phyloP scores from a whole-genome alignment of 345 rosid species.

The Cardiospermum halicacabum region DNA sequence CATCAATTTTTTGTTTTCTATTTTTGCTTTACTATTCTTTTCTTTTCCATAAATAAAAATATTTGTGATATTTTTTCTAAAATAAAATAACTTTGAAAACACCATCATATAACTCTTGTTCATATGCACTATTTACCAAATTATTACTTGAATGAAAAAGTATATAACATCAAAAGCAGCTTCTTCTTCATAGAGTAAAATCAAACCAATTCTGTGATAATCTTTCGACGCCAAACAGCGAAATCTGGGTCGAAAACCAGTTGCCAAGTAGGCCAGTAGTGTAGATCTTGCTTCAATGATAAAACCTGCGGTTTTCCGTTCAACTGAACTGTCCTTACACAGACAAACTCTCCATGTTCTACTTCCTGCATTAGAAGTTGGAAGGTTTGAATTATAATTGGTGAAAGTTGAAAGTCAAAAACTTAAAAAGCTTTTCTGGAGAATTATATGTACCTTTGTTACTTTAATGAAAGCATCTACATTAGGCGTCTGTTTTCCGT shows the following conservation, averaged over 20 bases:
- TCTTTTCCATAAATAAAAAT: no score
- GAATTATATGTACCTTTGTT: slow-evolving; percentile 49
- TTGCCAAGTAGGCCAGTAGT: slow-evolving; percentile 97
- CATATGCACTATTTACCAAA: no score
- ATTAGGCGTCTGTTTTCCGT: slow-evolving; percentile 80
- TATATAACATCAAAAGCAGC: no score
- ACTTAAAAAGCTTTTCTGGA: background rate
- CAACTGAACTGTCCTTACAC: slow-evolving; percentile 74
- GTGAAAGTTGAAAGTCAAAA: background rate
- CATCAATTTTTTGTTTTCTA: background rate
- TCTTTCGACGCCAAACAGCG: slow-evolving; percentile 65
- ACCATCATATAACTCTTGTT: no score
- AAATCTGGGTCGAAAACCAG: slow-evolving; percentile 69
- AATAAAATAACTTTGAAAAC: no score
- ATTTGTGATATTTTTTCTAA: no score
- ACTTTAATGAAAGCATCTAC: slow-evolving; percentile 66
- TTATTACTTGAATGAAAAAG: no score
- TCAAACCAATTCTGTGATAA: slow-evolving; percentile 50
- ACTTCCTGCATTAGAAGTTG: slow-evolving; percentile 46
- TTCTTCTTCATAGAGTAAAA: no score
- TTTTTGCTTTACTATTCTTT: background rate
- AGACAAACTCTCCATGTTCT: slow-evolving; percentile 80
- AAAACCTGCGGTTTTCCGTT: slow-evolving; percentile 87
- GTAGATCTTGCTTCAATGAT: slow-evolving; percentile 89
- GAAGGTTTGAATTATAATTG: background rate